Conservation (phyloP, 169 alveolate species). For the Cryptosporidium muris region DNA sequence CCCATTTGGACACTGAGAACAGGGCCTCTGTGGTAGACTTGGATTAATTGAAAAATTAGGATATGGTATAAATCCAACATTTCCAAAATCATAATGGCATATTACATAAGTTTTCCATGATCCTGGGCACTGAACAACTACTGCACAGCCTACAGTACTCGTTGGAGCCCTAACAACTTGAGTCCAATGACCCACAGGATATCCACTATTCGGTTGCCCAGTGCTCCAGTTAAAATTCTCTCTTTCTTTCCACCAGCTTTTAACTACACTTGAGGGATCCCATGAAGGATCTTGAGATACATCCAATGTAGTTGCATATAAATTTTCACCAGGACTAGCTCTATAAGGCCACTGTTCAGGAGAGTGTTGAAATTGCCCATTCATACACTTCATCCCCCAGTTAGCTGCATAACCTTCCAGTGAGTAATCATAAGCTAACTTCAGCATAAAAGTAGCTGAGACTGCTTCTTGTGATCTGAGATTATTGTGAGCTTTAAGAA, state of each 20-base stretch:
- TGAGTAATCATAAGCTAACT: constrained; percentile 73
- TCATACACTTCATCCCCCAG: constrained; percentile 74
- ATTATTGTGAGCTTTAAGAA: constrained; percentile 73
- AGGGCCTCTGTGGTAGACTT: constrained; percentile 60
- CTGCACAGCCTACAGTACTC: constrained; percentile 76
- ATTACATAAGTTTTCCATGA: constrained; percentile 75
- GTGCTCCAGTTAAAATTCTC: constrained; percentile 74
- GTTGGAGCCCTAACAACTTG: constrained; percentile 78
- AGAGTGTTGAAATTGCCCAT: constrained; percentile 67
- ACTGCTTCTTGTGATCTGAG: constrained; percentile 74
- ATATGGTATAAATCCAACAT: constrained; percentile 74
- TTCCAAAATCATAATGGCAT: constrained; percentile 77
- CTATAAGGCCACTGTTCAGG: constrained; percentile 74
- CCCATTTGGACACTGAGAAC: constrained; percentile 71
- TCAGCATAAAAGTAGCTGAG: constrained; percentile 73
- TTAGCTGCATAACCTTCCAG: constrained; percentile 75
- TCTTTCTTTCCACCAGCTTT: constrained; percentile 79
- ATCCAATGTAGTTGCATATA: constrained; percentile 73
- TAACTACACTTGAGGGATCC: constrained; percentile 74
- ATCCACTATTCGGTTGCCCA: constrained; percentile 72
- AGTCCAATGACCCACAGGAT: constrained; percentile 77
- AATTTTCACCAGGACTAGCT: constrained; percentile 77
- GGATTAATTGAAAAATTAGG: constrained; percentile 43
- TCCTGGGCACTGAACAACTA: constrained; percentile 76
- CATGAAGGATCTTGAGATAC: constrained; percentile 70